Percentiles rank a stretch among this genome's conserved stretches.
phyloP scores from a whole-genome alignment of 169 alveolate genomes.

The Plasmodium gonderi region DNA sequence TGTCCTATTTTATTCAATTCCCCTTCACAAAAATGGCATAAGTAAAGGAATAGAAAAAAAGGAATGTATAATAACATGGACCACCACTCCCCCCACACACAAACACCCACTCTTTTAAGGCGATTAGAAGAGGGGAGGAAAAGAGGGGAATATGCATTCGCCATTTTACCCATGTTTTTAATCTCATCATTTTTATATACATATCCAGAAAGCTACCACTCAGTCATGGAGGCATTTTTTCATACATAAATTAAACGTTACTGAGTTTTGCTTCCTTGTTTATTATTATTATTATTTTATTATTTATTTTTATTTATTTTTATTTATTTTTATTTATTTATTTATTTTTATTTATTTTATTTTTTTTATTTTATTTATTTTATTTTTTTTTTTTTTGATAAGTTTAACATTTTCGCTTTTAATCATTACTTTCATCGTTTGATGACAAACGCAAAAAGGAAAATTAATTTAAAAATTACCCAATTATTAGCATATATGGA shows the following conservation, averaged over 20 bases:
- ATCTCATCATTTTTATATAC: too few relatives aligned
- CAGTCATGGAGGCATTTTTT: neutral
- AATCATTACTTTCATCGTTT: neutral
- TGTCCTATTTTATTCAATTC: neutral
- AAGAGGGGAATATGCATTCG: too few relatives aligned
- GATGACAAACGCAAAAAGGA: neutral
- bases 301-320: neutral
- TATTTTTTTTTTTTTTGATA: neutral
- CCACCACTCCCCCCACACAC: too few relatives aligned
- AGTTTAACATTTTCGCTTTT: neutral
- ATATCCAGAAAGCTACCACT: neutral
- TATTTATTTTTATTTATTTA: too few relatives aligned
- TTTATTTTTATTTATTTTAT: too few relatives aligned
- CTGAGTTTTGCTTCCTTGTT: neutral
- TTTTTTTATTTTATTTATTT: neutral
- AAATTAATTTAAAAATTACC: neutral
- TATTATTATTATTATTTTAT: neutral
- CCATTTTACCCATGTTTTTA: too few relatives aligned
- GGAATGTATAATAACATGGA: too few relatives aligned
- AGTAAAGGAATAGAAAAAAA: too few relatives aligned
- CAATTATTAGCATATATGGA: neutral
- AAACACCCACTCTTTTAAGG: too few relatives aligned
- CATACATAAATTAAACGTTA: neutral
- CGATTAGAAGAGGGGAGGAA: too few relatives aligned
- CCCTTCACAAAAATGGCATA: too few relatives aligned